Conservation (phyloP, 345 rosid genomes). For the Microthlaspi erraticum region DNA sequence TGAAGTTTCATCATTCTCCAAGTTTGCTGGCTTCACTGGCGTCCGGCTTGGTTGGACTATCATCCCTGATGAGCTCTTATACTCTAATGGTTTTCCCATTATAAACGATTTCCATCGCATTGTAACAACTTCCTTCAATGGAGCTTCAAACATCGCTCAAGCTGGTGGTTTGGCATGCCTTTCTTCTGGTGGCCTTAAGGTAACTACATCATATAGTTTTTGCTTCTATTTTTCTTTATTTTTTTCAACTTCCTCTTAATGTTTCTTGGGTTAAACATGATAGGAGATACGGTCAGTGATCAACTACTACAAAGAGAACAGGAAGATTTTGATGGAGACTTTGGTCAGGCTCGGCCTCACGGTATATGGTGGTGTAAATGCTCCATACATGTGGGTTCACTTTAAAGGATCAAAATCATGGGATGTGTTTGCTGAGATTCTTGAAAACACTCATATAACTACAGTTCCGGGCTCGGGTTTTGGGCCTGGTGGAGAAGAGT, state of each 20-base stretch:
- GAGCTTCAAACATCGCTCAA: constrained; percentile 81
- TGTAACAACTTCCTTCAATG: constrained; percentile 82
- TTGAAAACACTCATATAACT: constrained; percentile 67
- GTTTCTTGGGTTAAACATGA: constrained; percentile 8
- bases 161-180: constrained; percentile 86
- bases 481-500: constrained; percentile 82
- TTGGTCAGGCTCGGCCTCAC: constrained; percentile 55
- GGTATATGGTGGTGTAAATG: constrained; percentile 73
- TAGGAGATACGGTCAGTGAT: constrained; percentile 45
- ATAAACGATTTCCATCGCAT: constrained; percentile 73
- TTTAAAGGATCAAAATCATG: constrained; percentile 69
- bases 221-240: background rate
- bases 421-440: constrained; percentile 70
- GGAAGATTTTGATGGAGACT: constrained; percentile 58
- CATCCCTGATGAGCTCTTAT: constrained; percentile 74
- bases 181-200: constrained; percentile 65
- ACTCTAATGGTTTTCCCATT: constrained; percentile 69
- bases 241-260: background rate
- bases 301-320: constrained; percentile 69
- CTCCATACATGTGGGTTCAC: constrained; percentile 82
- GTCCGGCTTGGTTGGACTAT: constrained; percentile 93
- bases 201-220: constrained; percentile 6
- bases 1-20: constrained; percentile 85
- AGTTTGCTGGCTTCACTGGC: constrained; percentile 90
- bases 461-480: constrained; percentile 83